Conservation (phyloP, 2,329 filamentous ascomycete genomes). For the Calycina herbarum region DNA sequence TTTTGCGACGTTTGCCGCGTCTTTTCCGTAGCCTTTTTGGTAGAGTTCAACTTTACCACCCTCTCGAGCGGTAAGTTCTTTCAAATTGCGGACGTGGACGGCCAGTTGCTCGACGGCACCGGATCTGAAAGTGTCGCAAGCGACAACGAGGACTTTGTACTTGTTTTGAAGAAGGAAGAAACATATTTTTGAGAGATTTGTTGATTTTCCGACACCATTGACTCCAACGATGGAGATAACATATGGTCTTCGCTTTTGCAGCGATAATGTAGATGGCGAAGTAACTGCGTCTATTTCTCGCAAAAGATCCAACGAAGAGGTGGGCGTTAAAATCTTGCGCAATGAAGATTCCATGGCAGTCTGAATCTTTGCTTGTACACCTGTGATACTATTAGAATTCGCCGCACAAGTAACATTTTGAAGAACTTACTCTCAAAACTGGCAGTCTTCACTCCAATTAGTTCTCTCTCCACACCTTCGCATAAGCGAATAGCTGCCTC, state of each 20-base stretch:
- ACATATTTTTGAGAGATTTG: conserved; percentile 95
- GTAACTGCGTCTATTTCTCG: conserved; percentile 85
- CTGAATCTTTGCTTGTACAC: conserved; percentile 78
- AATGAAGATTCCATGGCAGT: conserved; percentile 89
- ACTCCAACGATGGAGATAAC: conserved; percentile 98
- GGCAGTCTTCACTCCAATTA: conserved; percentile 86
- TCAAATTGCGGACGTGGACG: conserved; percentile 91
- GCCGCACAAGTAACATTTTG: not conserved
- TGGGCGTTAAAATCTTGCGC: conserved; percentile 93
- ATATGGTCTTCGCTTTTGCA: conserved; percentile 73
- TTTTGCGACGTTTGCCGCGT: conserved; percentile 91
- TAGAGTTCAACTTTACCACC: conserved; percentile 86
- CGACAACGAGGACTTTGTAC: conserved; percentile 90
- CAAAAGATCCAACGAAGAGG: conserved; percentile 88
- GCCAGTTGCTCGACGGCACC: conserved; percentile 96
- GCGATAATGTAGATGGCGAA: conserved; percentile 62
- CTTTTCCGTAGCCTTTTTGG: conserved; percentile 96
- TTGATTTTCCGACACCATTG: conserved; percentile 97
- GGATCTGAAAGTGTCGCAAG: conserved; percentile 94
- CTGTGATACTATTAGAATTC: conserved; percentile 39
- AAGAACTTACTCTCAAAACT: conserved; percentile 71
- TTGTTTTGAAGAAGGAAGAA: conserved; percentile 98
- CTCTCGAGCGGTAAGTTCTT: conserved; percentile 82
- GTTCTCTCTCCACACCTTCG: conserved; percentile 84
- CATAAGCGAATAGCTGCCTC: conserved; percentile 91